Evolutionary conservation across 164 flowering plant genomes (phyloP).

Genomic region (Chimonanthus praecox): DNA sequence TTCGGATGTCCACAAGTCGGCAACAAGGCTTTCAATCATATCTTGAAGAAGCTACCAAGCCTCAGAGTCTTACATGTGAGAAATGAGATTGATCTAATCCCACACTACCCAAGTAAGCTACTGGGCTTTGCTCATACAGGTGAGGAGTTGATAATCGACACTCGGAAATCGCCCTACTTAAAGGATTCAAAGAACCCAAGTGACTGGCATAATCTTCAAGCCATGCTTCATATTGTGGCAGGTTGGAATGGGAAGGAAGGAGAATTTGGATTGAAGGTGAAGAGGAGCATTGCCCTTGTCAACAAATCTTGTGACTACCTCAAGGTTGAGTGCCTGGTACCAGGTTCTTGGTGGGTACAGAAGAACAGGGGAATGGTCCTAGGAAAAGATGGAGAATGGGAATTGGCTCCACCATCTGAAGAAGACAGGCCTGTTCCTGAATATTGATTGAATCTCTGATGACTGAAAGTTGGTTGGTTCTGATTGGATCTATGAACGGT

Average conservation of each 20-base stretch:
- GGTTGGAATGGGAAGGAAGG: constrained; percentile 68
- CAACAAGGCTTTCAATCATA: constrained; percentile 44
- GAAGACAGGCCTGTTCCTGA: constrained; percentile 70
- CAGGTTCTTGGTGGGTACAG: constrained; percentile 82
- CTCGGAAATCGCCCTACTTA: constrained; percentile 53
- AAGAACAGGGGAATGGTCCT: constrained; percentile 76
- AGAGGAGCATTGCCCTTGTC: constrained; percentile 67
- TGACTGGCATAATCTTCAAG: constrained; percentile 85
- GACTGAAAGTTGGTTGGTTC: too few relatives aligned
- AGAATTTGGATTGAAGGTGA: constrained; percentile 56
- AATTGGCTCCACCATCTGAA: constrained; percentile 37
- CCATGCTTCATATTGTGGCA: constrained; percentile 61
- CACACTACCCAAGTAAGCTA: constrained; percentile 46
- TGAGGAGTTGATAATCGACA: constrained; percentile 44
- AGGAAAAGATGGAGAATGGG: constrained; percentile 66
- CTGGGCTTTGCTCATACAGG: constrained; percentile 50
- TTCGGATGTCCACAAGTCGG: constrained; percentile 72
- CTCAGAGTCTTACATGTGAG: constrained; percentile 38
- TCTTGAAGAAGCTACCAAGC: constrained; percentile 29
- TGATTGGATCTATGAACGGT: too few relatives aligned
- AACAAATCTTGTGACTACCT: constrained; percentile 59
- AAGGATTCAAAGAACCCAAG: constrained; percentile 57
- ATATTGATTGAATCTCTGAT: not conserved
- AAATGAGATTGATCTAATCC: constrained; percentile 57
- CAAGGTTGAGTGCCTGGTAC: constrained; percentile 62